Conservation (phyloP, 768 basidiomycete genomes). For the Boletus subparvulus region DNA sequence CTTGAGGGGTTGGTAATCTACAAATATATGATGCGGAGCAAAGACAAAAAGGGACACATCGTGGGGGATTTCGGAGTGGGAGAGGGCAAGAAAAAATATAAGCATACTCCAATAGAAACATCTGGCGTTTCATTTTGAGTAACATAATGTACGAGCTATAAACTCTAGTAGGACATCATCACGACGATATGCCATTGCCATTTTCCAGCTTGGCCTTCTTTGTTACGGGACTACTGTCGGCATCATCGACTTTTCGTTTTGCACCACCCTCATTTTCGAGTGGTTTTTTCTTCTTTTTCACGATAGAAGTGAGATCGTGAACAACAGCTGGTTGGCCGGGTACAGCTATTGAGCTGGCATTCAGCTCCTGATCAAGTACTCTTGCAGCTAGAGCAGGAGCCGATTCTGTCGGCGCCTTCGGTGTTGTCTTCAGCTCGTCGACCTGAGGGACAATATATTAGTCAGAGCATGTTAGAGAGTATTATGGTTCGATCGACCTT, state of each 20-base stretch:
- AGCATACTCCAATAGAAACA: conserved; percentile 44
- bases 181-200: conserved; percentile 21
- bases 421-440: conserved; percentile 85
- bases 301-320: conserved; percentile 81
- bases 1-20: conserved; percentile 92
- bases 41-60: conserved; percentile 71
- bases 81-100: conserved; percentile 68
- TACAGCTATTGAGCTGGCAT: conserved; percentile 38
- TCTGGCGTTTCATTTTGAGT: conserved; percentile 26
- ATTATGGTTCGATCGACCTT: conserved; percentile 52
- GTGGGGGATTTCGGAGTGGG: conserved; percentile 82
- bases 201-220: conserved; percentile 69
- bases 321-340: conserved; percentile 45
- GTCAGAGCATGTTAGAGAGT: background rate
- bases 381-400: conserved; percentile 72
- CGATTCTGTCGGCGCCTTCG: conserved; percentile 56
- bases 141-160: background rate
- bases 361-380: conserved; percentile 71
- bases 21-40: conserved; percentile 91
- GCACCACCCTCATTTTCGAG: conserved; percentile 37
- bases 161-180: conserved; percentile 1
- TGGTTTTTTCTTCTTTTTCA: conserved; percentile 78
- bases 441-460: conserved; percentile 51
- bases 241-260: conserved; percentile 75
- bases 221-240: conserved; percentile 42